Evolutionary conservation across 345 rosid species (phyloP).

Genomic region (Xanthoceras sorbifolium): DNA sequence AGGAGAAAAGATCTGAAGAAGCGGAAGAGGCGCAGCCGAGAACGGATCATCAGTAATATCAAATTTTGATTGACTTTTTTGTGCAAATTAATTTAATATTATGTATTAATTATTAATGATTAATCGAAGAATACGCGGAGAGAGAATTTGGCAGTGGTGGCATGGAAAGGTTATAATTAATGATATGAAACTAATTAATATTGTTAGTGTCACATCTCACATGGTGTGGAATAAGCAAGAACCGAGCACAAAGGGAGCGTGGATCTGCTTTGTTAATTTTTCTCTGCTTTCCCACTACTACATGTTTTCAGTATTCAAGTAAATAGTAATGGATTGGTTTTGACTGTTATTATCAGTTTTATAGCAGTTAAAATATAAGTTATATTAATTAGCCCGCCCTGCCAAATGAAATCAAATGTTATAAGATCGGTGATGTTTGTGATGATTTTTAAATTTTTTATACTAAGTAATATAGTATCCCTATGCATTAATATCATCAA

Average conservation of each 20-base stretch:
- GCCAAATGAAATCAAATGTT: too few species aligned
- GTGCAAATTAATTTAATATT: neutral
- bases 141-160: neutral
- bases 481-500: too few species aligned
- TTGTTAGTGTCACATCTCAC: neutral
- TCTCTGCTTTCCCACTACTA: neutral
- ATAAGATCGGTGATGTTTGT: too few species aligned
- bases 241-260: conserved; percentile 11
- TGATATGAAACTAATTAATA: neutral
- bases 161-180: neutral
- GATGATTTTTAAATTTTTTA: too few species aligned
- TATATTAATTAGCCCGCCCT: too few species aligned
- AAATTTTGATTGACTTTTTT: neutral
- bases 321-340: too few species aligned
- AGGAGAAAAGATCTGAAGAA: conserved; percentile 13
- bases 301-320: neutral
- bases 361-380: too few species aligned
- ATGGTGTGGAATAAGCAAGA: neutral
- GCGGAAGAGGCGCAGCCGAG: conserved; percentile 35
- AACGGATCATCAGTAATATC: conserved; percentile 35
- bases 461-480: too few species aligned
- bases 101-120: neutral
- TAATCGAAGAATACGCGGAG: neutral
- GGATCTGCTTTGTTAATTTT: neutral
- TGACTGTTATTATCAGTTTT: too few species aligned